Percentiles rank a stretch among this genome's conserved stretches.
Evolutionary conservation across 345 rosid genomes (phyloP).

Genomic region (Balakata baccata): DNA sequence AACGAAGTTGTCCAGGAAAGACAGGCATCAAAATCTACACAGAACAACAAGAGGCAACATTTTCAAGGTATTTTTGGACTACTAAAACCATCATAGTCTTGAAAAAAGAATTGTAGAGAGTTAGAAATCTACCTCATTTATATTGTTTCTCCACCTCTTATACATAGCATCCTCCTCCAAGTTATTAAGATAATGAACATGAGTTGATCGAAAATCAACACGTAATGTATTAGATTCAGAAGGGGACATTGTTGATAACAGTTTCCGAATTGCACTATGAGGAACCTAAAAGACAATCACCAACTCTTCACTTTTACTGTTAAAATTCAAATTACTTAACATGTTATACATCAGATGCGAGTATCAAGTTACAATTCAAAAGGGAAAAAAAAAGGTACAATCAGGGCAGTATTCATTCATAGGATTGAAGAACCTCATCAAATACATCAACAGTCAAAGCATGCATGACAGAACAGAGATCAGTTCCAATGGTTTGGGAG

Average conservation of each 20-base stretch:
- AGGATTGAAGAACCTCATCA: background rate
- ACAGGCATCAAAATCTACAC: conserved; percentile 94
- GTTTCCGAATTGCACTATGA: conserved; percentile 50
- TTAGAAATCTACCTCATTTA: conserved; percentile 63
- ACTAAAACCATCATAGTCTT: conserved; percentile 18
- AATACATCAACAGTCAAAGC: too few species aligned
- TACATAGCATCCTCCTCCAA: conserved; percentile 98
- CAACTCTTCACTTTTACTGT: conserved; percentile 11
- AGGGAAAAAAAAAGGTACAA: too few species aligned
- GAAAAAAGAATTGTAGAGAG: conserved; percentile 10
- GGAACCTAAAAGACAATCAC: conserved; percentile 54
- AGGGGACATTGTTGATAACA: conserved; percentile 59
- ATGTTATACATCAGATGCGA: too few species aligned
- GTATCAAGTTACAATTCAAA: background rate
- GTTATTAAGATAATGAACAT: conserved; percentile 92
- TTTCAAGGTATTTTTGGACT: conserved; percentile 19
- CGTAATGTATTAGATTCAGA: conserved; percentile 72
- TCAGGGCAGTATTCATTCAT: background rate
- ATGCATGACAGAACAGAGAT: too few species aligned
- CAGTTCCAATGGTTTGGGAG: too few species aligned
- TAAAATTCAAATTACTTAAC: conserved; percentile 16
- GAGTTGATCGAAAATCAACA: conserved; percentile 81
- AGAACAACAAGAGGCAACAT: conserved; percentile 20
- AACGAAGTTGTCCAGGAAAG: conserved; percentile 91
- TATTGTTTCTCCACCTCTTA: conserved; percentile 85